phyloP scores from a whole-genome alignment of 805 yeast species.

The Saccharomycopsis sp. region DNA sequence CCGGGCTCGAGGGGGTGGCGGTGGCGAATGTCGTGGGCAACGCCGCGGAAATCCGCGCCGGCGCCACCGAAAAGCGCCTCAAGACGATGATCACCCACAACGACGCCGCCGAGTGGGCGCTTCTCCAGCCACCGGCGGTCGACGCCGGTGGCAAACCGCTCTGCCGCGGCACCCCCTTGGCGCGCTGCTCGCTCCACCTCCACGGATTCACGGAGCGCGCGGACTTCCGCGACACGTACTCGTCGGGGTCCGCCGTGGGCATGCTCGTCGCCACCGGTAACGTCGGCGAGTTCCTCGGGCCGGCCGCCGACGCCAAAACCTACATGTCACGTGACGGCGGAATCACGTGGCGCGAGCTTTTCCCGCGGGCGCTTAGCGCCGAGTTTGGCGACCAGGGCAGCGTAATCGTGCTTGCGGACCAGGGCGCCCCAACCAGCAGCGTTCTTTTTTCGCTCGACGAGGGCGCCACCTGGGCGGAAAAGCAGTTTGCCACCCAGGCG shows the following conservation, averaged over 20 bases:
- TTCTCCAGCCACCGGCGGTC: slow-evolving; percentile 57
- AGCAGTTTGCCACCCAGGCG: slow-evolving; percentile 49
- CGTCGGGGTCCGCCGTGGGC: slow-evolving; percentile 87
- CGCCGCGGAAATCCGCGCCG: slow-evolving; percentile 33
- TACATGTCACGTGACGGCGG: slow-evolving; percentile 90
- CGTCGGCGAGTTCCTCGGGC: slow-evolving; percentile 59
- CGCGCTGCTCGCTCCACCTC: slow-evolving; percentile 70
- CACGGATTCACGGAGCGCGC: slow-evolving; percentile 87
- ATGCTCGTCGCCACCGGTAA: slow-evolving; percentile 89
- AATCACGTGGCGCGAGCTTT: slow-evolving; percentile 73
- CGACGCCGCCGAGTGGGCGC: slow-evolving; percentile 87
- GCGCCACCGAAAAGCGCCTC: slow-evolving; percentile 41
- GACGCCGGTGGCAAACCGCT: slow-evolving; percentile 57
- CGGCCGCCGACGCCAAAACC: slow-evolving; percentile 50
- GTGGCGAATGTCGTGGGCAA: slow-evolving; percentile 65
- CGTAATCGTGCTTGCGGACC: slow-evolving; percentile 64
- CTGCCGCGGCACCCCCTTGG: slow-evolving; percentile 46
- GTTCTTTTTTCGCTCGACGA: slow-evolving; percentile 67
- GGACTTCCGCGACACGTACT: slow-evolving; percentile 77
- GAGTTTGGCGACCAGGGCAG: slow-evolving; percentile 96
- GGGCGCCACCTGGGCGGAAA: slow-evolving; percentile 71
- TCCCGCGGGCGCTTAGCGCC: slow-evolving; percentile 78
- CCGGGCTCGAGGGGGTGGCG: slow-evolving; percentile 79
- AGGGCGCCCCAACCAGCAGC: slow-evolving; percentile 48
- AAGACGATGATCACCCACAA: slow-evolving; percentile 75